Base-by-base conservation (phyloP, 345 rosid species). In the Garcia nutans region DNA sequence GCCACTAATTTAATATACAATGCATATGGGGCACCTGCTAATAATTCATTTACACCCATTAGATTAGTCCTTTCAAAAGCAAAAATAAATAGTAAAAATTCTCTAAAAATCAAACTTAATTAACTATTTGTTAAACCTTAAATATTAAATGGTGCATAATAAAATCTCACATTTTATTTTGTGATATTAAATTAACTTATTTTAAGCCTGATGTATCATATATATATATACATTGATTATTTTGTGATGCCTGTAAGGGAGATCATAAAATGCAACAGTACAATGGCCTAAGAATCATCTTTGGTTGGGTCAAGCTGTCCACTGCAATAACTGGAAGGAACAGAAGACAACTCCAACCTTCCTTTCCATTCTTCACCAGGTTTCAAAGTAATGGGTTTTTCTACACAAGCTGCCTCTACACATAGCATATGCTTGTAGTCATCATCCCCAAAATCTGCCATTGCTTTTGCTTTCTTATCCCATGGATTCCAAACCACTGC, bases 401-500 rank as follows among this genome's bases (percentile, higher is more conserved):
- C 98, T 22, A 91, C 71, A 72, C 91, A 92, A 64, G 97, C 97
- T 22, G 98, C 90, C 85, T 93, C 98, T 31, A 96, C 97, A 63
- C 97, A 93, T n/a, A 93, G 86, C 98, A 93, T 93, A 76, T 77
- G 81, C 75, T 78, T 78, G 73, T 73, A 78, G 16, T 78, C 81
- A 1, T 72, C 81, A 50, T 78, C 98, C 58, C 97, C 98, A 81
- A 93, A 85, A 84, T 93, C 99, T 41, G 90, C 81, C 77, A 96
- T 88, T 52, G 92, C 80, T 86, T 92, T 96, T 75, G 97, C 92
- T 73, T 84, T 96, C 84, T 87, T 96, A 78, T 92, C 97, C 99
- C 98, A 92, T 12, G 99, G 98, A 83, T 96, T 96, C 99, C 98
- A 96, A 71, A 93, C 97, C 82, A 93, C 98, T 96, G 87, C 80